phyloP scores from a whole-genome alignment of 176 grass and related monocot species.

The Oryza glumipatula region DNA sequence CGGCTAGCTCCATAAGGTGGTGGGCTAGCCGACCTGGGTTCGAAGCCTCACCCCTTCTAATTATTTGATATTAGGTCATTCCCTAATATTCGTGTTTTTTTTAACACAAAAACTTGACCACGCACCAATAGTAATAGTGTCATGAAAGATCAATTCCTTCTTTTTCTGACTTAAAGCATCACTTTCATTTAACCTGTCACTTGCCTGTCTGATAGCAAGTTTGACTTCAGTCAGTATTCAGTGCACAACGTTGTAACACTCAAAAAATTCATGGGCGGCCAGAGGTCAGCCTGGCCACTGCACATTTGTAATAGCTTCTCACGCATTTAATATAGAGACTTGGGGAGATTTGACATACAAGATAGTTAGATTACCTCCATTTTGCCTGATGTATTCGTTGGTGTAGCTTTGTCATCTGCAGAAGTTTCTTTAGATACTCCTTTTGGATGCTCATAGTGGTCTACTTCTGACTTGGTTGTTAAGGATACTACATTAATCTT shows the following conservation, averaged over 20 bases:
- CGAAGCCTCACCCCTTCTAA: too few relatives aligned
- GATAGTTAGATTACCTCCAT: conserved; percentile 29
- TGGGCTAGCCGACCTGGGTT: too few relatives aligned
- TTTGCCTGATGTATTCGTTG: background rate
- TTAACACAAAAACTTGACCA: background rate
- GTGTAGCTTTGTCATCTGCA: conserved; percentile 10
- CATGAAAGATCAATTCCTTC: background rate
- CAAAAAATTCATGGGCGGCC: background rate
- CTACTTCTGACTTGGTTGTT: background rate
- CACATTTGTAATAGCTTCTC: conserved; percentile 16
- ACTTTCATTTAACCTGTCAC: background rate
- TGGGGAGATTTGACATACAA: background rate
- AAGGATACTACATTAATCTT: conserved; percentile 28
- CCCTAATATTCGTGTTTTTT: background rate
- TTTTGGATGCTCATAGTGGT: conserved; percentile 21
- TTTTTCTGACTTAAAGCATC: too few relatives aligned
- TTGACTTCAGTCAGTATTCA: background rate
- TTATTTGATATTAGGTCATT: too few relatives aligned
- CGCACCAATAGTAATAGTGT: conserved; percentile 4
- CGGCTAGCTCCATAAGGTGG: too few relatives aligned
- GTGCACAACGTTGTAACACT: background rate
- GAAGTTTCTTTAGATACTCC: conserved; percentile 3
- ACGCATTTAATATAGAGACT: background rate
- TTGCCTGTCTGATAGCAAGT: background rate
- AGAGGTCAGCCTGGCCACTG: background rate